Evolutionary conservation across 495 filamentous ascomycete species (phyloP).

Genomic region (Pseudomonodictys pantanalensis): DNA sequence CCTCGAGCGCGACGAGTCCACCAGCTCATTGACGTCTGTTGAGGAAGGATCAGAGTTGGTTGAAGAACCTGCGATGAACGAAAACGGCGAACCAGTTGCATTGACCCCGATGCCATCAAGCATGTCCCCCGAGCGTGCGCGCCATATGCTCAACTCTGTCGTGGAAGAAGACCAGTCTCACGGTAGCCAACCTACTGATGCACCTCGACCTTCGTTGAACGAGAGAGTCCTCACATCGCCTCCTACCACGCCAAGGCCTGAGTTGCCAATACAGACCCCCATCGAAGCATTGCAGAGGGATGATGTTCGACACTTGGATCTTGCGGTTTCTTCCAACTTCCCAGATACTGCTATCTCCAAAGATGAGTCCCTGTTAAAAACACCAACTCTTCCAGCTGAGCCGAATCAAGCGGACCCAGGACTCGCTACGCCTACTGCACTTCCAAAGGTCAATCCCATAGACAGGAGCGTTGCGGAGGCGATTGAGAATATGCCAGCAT

Average conservation of each 20-base stretch:
- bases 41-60: constrained; percentile 47
- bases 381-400: constrained; percentile 16
- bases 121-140: constrained; percentile 54
- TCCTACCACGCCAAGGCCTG: neutral
- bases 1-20: constrained; percentile 76
- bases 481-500: constrained; percentile 26
- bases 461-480: constrained; percentile 23
- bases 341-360: constrained; percentile 24
- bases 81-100: constrained; percentile 45
- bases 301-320: constrained; percentile 66
- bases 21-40: constrained; percentile 62
- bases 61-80: constrained; percentile 47
- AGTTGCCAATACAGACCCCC: constrained; percentile 40
- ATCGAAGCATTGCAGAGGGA: constrained; percentile 42
- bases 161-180: constrained; percentile 57
- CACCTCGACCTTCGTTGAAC: neutral
- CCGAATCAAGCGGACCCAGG: constrained; percentile 1
- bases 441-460: constrained; percentile 19
- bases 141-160: constrained; percentile 63
- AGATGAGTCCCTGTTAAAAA: constrained; percentile 20
- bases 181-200: neutral
- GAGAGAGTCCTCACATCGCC: neutral
- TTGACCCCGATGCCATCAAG: constrained; percentile 40
- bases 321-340: constrained; percentile 56
- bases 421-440: constrained; percentile 5